Evolutionary conservation across 192 early-diverging fungal genomes (phyloP).

Genomic region (Dissophora globulifera): DNA sequence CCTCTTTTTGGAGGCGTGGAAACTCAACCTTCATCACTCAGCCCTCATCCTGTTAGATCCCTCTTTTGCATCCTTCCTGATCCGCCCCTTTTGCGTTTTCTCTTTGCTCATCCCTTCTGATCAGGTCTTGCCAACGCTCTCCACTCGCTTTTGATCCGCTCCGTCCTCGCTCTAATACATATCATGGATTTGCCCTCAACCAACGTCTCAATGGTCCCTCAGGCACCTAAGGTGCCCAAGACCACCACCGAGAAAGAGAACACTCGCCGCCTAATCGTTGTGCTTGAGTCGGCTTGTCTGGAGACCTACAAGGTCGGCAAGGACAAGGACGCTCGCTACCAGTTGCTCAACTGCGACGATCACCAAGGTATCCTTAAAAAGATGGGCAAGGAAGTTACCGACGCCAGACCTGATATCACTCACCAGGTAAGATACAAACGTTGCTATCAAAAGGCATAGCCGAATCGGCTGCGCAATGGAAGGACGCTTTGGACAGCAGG

Average conservation of each 20-base stretch:
- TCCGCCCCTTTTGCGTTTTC: not conserved
- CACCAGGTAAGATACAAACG: constrained; percentile 82
- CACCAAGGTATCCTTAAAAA: constrained; percentile 91
- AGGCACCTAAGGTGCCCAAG: constrained; percentile 85
- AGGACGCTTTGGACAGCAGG: not conserved
- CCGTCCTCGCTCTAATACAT: not conserved
- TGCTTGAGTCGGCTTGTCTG: constrained; percentile 89
- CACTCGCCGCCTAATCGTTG: constrained; percentile 89
- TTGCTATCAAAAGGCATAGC: not conserved
- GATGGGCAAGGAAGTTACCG: constrained; percentile 77
- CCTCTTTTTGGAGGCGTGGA: too few species aligned
- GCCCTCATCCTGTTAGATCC: too few species aligned
- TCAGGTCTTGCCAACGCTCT: not conserved
- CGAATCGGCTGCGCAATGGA: not conserved
- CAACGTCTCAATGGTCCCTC: constrained; percentile 66
- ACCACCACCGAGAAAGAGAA: constrained; percentile 77
- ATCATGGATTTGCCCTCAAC: constrained; percentile 42
- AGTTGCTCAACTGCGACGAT: constrained; percentile 97
- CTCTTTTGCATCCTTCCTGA: too few species aligned
- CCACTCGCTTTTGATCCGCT: not conserved
- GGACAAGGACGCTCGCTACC: constrained; percentile 80
- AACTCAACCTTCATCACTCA: too few species aligned
- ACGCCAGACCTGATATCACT: constrained; percentile 93
- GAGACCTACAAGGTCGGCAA: constrained; percentile 93
- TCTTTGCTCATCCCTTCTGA: not conserved